These are phyloP conservation scores for Termitomyces sp. DNA, from an alignment of 768 basidiomycete genomes.

Conservation along the genomic window DNA sequence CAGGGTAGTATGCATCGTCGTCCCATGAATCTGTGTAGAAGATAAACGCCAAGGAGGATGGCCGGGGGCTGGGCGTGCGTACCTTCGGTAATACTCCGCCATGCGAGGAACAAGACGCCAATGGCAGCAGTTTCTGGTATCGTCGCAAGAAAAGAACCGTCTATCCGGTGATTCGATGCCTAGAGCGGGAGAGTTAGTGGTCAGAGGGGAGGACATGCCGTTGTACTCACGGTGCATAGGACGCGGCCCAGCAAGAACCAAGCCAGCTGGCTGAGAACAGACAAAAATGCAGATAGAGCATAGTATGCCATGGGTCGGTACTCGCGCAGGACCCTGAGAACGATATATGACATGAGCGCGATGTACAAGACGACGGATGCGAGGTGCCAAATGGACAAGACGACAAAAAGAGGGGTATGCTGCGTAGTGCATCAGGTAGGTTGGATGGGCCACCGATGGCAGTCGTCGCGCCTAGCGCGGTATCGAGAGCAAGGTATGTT, in stretches of 20 bases:
- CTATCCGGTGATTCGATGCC: constrained; percentile 65
- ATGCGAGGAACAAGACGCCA: constrained; percentile 65
- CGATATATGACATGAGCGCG: constrained; percentile 74
- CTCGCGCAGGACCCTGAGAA: constrained; percentile 72
- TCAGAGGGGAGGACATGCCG: too few species aligned
- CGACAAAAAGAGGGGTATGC: constrained; percentile 76
- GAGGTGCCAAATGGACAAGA: constrained; percentile 73
- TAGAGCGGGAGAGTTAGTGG: too few species aligned
- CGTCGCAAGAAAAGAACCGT: constrained; percentile 86
- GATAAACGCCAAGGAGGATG: too few species aligned
- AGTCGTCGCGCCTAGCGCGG: constrained; percentile 59
- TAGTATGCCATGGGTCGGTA: constrained; percentile 77
- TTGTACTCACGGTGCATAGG: constrained; percentile 54
- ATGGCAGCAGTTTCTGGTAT: constrained; percentile 76
- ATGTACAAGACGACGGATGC: constrained; percentile 56
- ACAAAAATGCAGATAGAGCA: constrained; percentile 65
- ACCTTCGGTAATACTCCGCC: constrained; percentile 91
- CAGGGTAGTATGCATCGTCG: constrained; percentile 39
- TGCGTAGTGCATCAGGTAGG: constrained; percentile 51
- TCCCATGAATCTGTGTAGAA: constrained; percentile 39
- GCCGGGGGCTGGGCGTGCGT: too few species aligned
- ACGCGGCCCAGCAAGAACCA: constrained; percentile 78
- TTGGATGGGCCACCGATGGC: constrained; percentile 52
- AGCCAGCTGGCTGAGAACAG: constrained; percentile 75
- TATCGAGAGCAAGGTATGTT: constrained; percentile 82